Conservation (phyloP, 176 grass and related monocot genomes). For the Alloteropsis semialata region DNA sequence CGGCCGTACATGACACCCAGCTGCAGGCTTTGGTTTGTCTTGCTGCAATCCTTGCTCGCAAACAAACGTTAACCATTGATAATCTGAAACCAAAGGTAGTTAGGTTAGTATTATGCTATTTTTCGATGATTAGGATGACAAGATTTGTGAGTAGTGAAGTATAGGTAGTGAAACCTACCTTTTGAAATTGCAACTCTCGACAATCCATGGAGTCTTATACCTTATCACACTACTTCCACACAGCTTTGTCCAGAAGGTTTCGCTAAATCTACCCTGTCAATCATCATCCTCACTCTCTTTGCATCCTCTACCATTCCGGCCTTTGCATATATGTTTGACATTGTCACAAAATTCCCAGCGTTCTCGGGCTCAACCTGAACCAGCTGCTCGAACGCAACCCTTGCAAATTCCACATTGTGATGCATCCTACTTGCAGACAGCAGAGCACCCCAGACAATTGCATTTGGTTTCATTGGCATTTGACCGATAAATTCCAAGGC, state of each 20-base stretch:
- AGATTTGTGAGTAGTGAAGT: background rate
- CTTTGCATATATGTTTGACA: slow-evolving; percentile 75
- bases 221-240: slow-evolving; percentile 21
- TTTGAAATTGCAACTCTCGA: background rate
- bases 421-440: slow-evolving; percentile 54
- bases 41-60: background rate
- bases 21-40: background rate
- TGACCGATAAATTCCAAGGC: slow-evolving; percentile 32
- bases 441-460: slow-evolving; percentile 60
- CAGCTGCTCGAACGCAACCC: slow-evolving; percentile 59
- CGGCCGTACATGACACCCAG: too few species aligned
- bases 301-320: slow-evolving; percentile 62
- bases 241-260: slow-evolving; percentile 67
- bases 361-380: slow-evolving; percentile 63
- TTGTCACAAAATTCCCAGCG: slow-evolving; percentile 74
- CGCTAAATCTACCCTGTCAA: slow-evolving; percentile 43
- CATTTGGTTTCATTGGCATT: slow-evolving; percentile 45
- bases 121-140: background rate
- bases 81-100: background rate
- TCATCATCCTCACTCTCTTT: slow-evolving; percentile 54
- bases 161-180: background rate
- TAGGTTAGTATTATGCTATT: background rate
- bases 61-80: background rate
- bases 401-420: slow-evolving; percentile 59
- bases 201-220: background rate